Percentiles rank a stretch among this genome's conserved stretches.
Evolutionary conservation across 2,329 filamentous ascomycete species (phyloP).

Genomic region (Aspergillus sergii): DNA sequence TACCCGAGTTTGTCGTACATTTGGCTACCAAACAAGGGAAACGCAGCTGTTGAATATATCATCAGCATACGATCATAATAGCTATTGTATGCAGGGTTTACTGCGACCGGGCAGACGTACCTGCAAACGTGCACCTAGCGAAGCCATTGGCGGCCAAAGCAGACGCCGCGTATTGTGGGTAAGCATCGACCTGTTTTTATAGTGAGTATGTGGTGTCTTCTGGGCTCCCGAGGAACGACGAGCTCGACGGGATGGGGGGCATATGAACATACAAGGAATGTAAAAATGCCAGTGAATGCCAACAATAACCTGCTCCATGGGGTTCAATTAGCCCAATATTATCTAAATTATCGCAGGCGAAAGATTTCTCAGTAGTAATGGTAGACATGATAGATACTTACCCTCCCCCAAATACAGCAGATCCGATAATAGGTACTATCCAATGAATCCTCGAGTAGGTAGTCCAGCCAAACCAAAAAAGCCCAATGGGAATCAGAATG

Average conservation of each 20-base stretch:
- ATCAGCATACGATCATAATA: not conserved
- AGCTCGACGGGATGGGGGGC: too few species aligned
- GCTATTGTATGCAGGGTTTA: not conserved
- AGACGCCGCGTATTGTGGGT: slow-evolving; percentile 38
- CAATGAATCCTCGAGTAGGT: not conserved
- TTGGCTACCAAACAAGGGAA: slow-evolving; percentile 74
- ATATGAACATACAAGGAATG: not conserved
- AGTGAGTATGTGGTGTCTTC: not conserved
- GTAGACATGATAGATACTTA: not conserved
- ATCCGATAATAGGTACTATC: not conserved
- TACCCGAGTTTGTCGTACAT: slow-evolving; percentile 72
- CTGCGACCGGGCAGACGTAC: not conserved
- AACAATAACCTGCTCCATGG: not conserved
- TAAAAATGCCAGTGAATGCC: not conserved
- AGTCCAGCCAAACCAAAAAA: not conserved
- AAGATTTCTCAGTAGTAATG: not conserved
- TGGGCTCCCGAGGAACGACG: not conserved
- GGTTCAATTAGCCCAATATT: not conserved
- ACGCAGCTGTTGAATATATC: slow-evolving; percentile 52
- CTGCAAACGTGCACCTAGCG: slow-evolving; percentile 59
- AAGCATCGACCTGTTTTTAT: not conserved
- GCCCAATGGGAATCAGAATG: not conserved
- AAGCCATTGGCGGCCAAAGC: slow-evolving; percentile 51
- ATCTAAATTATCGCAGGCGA: not conserved
- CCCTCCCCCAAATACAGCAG: not conserved